Evolutionary conservation across 176 grass and related monocot genomes (phyloP).

Genomic region (Raddia distichophylla): DNA sequence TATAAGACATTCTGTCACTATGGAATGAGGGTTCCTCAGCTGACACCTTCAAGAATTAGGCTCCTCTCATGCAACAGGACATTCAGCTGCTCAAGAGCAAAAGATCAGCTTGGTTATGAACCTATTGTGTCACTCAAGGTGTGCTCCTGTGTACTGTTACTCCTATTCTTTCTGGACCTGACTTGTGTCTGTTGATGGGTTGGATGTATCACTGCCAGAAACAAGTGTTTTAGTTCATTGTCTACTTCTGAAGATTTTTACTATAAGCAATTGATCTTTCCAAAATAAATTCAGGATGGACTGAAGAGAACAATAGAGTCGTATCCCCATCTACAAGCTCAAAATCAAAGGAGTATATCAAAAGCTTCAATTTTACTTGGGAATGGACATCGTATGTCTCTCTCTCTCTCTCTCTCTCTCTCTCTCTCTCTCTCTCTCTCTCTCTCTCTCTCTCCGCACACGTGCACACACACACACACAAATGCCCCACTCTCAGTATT

Average conservation of each 20-base stretch:
- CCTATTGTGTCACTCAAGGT: slow-evolving; percentile 94
- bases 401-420: not conserved
- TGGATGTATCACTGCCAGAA: not conserved
- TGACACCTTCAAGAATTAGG: slow-evolving; percentile 96
- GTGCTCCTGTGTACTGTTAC: slow-evolving; percentile 10
- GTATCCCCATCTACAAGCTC: slow-evolving; percentile 77
- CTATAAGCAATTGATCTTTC: slow-evolving; percentile 16
- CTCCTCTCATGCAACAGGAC: slow-evolving; percentile 92
- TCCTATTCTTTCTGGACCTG: slow-evolving; percentile 9
- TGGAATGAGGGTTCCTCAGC: slow-evolving; percentile 94
- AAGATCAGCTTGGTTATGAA: slow-evolving; percentile 92
- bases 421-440: not conserved
- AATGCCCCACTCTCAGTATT: not conserved
- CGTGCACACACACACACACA: not conserved
- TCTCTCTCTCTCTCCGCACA: not conserved
- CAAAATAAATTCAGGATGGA: slow-evolving; percentile 74
- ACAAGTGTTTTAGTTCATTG: not conserved
- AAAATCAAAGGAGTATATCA: slow-evolving; percentile 67
- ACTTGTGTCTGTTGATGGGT: slow-evolving; percentile 33
- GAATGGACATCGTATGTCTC: slow-evolving; percentile 75
- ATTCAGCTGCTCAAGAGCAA: slow-evolving; percentile 84
- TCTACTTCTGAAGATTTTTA: not conserved
- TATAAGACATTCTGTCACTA: slow-evolving; percentile 78
- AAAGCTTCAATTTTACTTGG: slow-evolving; percentile 88
- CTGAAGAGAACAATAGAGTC: slow-evolving; percentile 82